A percentile compares a stretch with the other conserved stretches of the same genome.
Evolutionary conservation across 2,329 filamentous ascomycete species (phyloP).

Genomic region (Fusarium lyarnte): DNA sequence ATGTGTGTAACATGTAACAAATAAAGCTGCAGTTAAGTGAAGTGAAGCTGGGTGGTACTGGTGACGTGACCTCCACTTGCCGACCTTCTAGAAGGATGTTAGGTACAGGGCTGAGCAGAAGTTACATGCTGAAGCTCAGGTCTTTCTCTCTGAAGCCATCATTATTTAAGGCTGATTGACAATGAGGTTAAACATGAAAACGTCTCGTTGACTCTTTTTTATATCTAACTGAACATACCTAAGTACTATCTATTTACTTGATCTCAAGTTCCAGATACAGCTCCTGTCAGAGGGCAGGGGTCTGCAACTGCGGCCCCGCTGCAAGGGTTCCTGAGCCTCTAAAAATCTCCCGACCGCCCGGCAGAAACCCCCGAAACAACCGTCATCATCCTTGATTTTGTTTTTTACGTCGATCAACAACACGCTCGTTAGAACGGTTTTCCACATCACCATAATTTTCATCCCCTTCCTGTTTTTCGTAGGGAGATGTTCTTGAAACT

Average conservation of each 20-base stretch:
- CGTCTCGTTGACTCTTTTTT: too few relatives aligned
- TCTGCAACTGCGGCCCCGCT: constrained; percentile 7
- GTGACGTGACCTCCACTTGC: constrained; percentile 26
- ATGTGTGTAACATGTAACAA: neutral
- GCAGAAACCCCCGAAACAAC: constrained; percentile 46
- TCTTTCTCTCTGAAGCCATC: too few relatives aligned
- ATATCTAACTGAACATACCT: too few relatives aligned
- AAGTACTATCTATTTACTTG: too few relatives aligned
- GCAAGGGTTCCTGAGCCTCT: constrained; percentile 15
- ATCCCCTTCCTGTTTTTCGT: neutral
- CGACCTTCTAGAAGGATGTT: constrained; percentile 25
- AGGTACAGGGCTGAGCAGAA: neutral
- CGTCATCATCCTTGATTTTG: constrained; percentile 9
- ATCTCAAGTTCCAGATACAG: neutral
- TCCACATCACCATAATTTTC: neutral
- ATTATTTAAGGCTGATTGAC: too few relatives aligned
- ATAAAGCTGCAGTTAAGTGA: neutral
- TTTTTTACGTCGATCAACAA: constrained; percentile 27
- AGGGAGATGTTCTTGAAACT: constrained; percentile 29
- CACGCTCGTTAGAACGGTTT: neutral
- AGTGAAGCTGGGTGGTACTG: neutral
- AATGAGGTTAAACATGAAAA: too few relatives aligned
- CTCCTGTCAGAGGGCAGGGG: constrained; percentile 4
- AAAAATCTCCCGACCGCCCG: constrained; percentile 46
- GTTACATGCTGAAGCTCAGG: neutral